These are phyloP conservation scores for Sporisorium exsertum DNA, from an alignment of 1,284 basidiomycete species.

Conservation along the genomic window DNA sequence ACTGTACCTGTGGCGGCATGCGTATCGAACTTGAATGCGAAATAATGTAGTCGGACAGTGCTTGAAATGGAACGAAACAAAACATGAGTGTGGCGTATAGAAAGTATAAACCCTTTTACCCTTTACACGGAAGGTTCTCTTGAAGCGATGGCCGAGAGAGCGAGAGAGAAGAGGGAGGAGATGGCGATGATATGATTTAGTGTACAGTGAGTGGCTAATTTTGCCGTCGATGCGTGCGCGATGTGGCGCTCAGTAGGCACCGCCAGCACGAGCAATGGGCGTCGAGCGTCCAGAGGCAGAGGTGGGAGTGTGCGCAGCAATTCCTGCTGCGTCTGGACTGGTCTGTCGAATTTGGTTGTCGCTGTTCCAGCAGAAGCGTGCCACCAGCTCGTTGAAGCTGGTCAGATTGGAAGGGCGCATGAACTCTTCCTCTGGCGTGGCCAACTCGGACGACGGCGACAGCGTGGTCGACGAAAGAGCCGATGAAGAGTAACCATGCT, in stretches of 20 bases:
- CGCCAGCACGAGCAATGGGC: constrained; percentile 44
- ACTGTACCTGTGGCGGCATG: constrained; percentile 19
- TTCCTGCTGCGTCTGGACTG: constrained; percentile 22
- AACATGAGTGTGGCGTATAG: not conserved
- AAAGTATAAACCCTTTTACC: no score
- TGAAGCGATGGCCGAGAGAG: not conserved
- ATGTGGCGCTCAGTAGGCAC: constrained; percentile 25
- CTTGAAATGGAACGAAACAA: constrained; percentile 18
- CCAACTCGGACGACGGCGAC: constrained; percentile 46
- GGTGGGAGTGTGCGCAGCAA: constrained; percentile 30
- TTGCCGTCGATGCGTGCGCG: constrained; percentile 10
- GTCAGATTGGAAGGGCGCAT: constrained; percentile 54
- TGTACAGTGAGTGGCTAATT: constrained; percentile 28
- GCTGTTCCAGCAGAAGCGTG: constrained; percentile 63
- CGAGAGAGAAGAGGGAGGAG: not conserved
- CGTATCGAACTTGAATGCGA: constrained; percentile 31
- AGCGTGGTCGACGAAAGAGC: constrained; percentile 44
- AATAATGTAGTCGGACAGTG: constrained; percentile 7
- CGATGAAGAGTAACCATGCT: constrained; percentile 44
- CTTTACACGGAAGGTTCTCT: constrained; percentile 10
- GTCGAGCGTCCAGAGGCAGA: constrained; percentile 50
- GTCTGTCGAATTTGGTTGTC: constrained; percentile 47
- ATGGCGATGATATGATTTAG: constrained; percentile 10
- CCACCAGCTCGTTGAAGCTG: constrained; percentile 62
- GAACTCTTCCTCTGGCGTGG: constrained; percentile 52